Conservation (phyloP, 306 rosid species). For the Coriaria nepalensis region DNA sequence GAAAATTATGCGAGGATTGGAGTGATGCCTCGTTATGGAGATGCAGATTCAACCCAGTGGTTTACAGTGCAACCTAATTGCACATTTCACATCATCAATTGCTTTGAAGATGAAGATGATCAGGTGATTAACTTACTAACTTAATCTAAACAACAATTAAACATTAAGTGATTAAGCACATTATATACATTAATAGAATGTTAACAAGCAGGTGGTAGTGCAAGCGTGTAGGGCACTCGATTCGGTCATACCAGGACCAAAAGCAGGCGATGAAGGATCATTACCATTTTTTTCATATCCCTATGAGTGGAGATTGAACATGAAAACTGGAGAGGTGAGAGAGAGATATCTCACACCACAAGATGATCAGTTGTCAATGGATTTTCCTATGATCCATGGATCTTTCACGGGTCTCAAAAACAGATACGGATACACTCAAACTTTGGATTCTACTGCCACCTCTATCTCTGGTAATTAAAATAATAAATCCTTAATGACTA, state of each 20-base stretch:
- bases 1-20: constrained; percentile 56
- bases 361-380: constrained; percentile 28
- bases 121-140: constrained; percentile 24
- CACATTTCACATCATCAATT: constrained; percentile 52
- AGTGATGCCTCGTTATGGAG: constrained; percentile 62
- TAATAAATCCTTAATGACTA: neutral
- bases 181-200: neutral
- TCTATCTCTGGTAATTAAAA: constrained; percentile 25
- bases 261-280: constrained; percentile 22
- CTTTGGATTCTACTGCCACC: constrained; percentile 31
- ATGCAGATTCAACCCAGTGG: constrained; percentile 49
- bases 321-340: constrained; percentile 32
- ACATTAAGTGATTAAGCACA: too few relatives aligned
- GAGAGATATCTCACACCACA: constrained; percentile 36
- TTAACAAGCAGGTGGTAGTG: constrained; percentile 71
- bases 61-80: constrained; percentile 49
- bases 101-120: constrained; percentile 46
- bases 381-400: constrained; percentile 54
- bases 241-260: constrained; percentile 42
- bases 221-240: constrained; percentile 66
- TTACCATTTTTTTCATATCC: constrained; percentile 19
- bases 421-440: constrained; percentile 41
- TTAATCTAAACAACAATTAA: too few relatives aligned
- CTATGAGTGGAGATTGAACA: constrained; percentile 58
- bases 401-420: constrained; percentile 34